These are phyloP conservation scores for Durusdinium trenchii DNA, from an alignment of 73 alveolate species.

Conservation along the genomic window DNA sequence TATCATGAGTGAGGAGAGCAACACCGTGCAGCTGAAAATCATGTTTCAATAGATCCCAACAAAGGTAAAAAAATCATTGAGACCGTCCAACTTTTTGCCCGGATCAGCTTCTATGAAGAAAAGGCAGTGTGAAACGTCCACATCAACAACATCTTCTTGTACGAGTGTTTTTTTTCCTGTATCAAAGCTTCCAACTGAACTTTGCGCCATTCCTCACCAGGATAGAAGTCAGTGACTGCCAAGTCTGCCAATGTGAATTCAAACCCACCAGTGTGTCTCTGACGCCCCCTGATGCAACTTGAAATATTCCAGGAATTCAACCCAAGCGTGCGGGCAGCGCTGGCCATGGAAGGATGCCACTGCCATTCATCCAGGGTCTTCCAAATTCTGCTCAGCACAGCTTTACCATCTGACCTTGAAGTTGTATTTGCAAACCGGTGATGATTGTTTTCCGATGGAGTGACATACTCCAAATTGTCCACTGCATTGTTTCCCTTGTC, in stretches of 20 bases:
- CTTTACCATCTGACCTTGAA: neutral
- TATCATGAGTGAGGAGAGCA: no score
- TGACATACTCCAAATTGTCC: constrained; percentile 42
- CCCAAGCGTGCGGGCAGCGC: constrained; percentile 3
- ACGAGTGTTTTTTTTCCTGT: no score
- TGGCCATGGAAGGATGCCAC: neutral
- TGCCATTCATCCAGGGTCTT: neutral
- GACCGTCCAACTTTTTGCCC: no score
- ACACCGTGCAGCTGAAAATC: no score
- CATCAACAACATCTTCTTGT: no score
- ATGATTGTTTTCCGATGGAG: neutral
- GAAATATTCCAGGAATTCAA: neutral
- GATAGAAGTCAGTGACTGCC: neutral
- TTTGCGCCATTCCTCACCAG: constrained; percentile 5
- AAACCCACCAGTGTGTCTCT: neutral
- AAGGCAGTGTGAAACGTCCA: no score
- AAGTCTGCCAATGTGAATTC: neutral
- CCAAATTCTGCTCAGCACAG: neutral
- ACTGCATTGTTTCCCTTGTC: constrained; percentile 20
- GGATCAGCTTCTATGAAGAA: no score
- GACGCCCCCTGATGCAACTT: neutral
- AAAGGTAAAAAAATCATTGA: no score
- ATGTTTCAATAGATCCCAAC: no score
- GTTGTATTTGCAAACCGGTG: neutral
- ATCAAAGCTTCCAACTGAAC: neutral